Conservation (phyloP, 306 rosid genomes). For the Casuarina equisetifolia region DNA sequence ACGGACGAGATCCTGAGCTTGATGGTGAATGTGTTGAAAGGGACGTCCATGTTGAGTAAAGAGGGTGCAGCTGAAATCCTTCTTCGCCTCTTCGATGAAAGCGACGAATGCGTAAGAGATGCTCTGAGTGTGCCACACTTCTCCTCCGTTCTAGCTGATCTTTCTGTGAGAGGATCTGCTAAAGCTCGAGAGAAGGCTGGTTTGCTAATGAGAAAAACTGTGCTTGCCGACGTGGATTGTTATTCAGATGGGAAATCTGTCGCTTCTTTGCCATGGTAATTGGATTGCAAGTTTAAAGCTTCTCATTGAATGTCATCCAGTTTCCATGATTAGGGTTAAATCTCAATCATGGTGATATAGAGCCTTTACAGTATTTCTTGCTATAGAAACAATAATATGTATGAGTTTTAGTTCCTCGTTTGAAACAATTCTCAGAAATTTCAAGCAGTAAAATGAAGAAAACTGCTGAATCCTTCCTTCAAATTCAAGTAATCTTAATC, state of each 20-base stretch:
- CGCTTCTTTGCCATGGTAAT: slow-evolving; percentile 19
- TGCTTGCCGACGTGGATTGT: slow-evolving; percentile 32
- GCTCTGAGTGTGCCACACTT: slow-evolving; percentile 53
- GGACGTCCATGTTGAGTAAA: slow-evolving; percentile 72
- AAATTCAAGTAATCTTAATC: no score
- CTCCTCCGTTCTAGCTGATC: slow-evolving; percentile 52
- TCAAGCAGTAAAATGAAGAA: background rate
- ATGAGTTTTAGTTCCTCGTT: background rate
- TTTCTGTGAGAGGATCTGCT: slow-evolving; percentile 71
- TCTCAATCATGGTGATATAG: background rate
- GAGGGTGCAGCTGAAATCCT: slow-evolving; percentile 83
- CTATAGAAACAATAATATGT: background rate
- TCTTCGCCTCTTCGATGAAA: slow-evolving; percentile 65
- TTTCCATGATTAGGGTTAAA: background rate
- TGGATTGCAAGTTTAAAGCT: background rate
- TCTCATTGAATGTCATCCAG: background rate
- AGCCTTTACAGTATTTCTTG: background rate
- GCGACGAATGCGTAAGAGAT: slow-evolving; percentile 51
- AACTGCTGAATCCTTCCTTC: no score
- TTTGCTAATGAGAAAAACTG: slow-evolving; percentile 61
- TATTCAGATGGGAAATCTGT: slow-evolving; percentile 31
- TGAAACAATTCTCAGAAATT: background rate
- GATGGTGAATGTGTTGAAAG: slow-evolving; percentile 57
- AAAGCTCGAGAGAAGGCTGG: slow-evolving; percentile 66
- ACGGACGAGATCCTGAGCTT: slow-evolving; percentile 34